These are phyloP conservation scores for Cyclospora cayetanensis DNA, from an alignment of 169 alveolate genomes.

Conservation along the genomic window DNA sequence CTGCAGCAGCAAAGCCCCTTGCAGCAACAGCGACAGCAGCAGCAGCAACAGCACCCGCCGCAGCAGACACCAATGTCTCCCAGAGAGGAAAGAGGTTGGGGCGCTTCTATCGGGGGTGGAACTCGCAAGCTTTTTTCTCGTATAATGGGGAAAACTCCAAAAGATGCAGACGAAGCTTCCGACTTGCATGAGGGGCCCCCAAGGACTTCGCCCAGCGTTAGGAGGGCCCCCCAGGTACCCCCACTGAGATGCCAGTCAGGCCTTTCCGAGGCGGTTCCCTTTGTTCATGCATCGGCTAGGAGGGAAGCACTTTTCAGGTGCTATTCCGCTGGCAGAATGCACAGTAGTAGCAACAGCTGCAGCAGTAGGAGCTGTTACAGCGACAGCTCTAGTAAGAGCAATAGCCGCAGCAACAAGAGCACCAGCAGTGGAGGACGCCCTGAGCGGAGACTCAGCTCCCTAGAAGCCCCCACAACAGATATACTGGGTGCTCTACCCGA, in stretches of 20 bases:
- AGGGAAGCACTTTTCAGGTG: too few relatives aligned
- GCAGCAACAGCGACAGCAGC: background rate
- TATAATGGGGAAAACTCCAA: background rate
- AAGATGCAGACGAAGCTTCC: background rate
- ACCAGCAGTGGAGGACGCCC: too few relatives aligned
- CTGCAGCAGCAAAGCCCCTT: background rate
- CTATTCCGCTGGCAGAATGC: background rate
- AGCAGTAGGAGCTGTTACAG: background rate
- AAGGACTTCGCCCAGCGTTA: background rate
- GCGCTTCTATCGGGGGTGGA: background rate
- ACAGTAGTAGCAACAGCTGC: background rate
- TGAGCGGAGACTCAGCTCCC: too few relatives aligned
- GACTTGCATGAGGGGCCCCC: background rate
- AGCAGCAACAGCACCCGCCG: too few relatives aligned
- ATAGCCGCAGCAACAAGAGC: too few relatives aligned
- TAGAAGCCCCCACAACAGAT: too few relatives aligned
- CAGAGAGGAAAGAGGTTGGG: background rate
- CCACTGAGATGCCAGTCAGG: background rate
- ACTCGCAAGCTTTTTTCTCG: background rate
- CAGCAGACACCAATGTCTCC: too few relatives aligned
- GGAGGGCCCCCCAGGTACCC: background rate
- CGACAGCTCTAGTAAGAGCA: background rate
- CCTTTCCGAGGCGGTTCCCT: too few relatives aligned
- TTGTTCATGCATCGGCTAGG: too few relatives aligned
- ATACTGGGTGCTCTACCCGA: too few relatives aligned